Percentiles rank a stretch among this genome's conserved stretches.
Conservation (phyloP, 2,329 filamentous ascomycete species). For the Nemania serpens region DNA sequence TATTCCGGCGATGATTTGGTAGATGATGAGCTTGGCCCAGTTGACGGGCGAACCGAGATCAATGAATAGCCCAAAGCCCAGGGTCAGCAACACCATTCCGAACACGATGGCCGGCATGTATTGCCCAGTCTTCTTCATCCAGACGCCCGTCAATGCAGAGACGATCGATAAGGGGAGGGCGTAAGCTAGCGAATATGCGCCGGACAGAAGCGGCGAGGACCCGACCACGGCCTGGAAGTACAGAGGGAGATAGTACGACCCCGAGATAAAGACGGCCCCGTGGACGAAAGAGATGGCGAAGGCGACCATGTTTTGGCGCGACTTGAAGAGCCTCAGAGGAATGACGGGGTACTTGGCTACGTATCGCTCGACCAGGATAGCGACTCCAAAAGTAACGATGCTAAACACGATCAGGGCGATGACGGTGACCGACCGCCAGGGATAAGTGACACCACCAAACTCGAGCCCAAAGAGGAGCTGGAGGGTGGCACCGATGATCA, state of each 20-base stretch:
- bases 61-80: conserved; percentile 69
- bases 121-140: conserved; percentile 67
- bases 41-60: conserved; percentile 61
- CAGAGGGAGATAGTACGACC: conserved; percentile 79
- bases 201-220: conserved; percentile 65
- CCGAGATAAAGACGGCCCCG: conserved; percentile 76
- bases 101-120: conserved; percentile 65
- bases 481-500: conserved; percentile 76
- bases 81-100: conserved; percentile 62
- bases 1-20: conserved; percentile 66
- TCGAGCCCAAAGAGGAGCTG: conserved; percentile 88
- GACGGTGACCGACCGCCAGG: conserved; percentile 76
- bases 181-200: conserved; percentile 73
- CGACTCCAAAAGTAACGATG: conserved; percentile 63
- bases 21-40: conserved; percentile 62
- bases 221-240: conserved; percentile 75
- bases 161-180: conserved; percentile 69
- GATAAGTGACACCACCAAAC: conserved; percentile 75
- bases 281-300: conserved; percentile 73
- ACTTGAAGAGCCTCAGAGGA: conserved; percentile 71
- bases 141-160: conserved; percentile 61
- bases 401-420: conserved; percentile 81
- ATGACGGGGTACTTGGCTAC: conserved; percentile 79
- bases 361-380: conserved; percentile 74
- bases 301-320: conserved; percentile 67